Evolutionary conservation across 2,329 filamentous ascomycete genomes (phyloP), one percentile per base, ranked within the genome.

Genomic region (Zarea fungicola): DNA sequence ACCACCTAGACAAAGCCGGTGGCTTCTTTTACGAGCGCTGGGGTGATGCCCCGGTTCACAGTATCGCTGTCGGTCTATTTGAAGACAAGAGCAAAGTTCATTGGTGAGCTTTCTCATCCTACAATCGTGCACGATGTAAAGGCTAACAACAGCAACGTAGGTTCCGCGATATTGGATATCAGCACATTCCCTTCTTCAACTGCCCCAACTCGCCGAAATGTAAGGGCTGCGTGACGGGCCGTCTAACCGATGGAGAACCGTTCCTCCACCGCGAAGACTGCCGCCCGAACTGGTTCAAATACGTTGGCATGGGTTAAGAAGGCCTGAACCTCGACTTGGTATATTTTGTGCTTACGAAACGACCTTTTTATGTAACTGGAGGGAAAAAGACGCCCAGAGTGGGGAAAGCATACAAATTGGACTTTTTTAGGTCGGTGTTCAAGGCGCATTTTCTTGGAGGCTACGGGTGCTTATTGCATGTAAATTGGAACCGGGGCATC

Each of bases 161-260:
- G 91, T 99, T 99, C 84, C 91, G 92, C 47, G 93, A 99, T 65
- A 97, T 99, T 57, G 93, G 93, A 50, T 99, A 99, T 71, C 90
- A 96, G 62, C 93, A 99, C 60, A 91, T 97, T 47, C 93, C 93
- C 39, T 99, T 95, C 73, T 96, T 95, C 77, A 99, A 99, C 73
- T 99, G 93, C 65, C 93, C 93, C 54, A 97, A 96, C 70, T 95
- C 87, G 46, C 87, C 89, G 42, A 97, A 97, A 68, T 97, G 92
- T 66, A 85, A 79, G 56, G 89, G 88, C 56, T 97, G 92, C 65
- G 78, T 84, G n/a, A 81, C 88, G 1, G 93, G 92, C 42, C 81
- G 86, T 51, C 87, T 96, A 61, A 96, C 89, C 22, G 90, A 95
- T 56, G 93, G 93, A 54, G 91, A 90, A 61, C 73, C 83, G 25